A percentile compares a stretch with the other conserved stretches of the same genome.
Conservation (phyloP, 1,284 basidiomycete genomes). For the Termitomyces sp. region DNA sequence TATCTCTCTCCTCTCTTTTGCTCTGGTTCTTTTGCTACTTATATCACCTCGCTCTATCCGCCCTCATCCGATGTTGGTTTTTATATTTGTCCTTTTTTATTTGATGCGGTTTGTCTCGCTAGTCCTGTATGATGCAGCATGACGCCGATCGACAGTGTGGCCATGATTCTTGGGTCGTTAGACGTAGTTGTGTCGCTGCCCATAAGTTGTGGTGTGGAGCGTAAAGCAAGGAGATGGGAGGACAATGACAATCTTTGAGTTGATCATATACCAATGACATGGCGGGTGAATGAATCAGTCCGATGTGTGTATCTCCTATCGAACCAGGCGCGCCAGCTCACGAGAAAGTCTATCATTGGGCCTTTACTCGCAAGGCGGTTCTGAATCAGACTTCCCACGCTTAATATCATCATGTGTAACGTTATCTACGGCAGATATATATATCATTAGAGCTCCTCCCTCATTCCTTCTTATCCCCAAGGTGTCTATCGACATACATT, state of each 20-base stretch:
- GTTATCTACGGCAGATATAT: no score
- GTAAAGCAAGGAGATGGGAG: neutral
- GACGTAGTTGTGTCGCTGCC: neutral
- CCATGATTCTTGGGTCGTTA: conserved; percentile 1
- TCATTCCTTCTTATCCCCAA: no score
- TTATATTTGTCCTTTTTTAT: conserved; percentile 20
- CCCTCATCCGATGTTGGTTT: conserved; percentile 15
- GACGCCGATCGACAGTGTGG: conserved; percentile 1
- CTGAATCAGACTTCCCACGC: no score
- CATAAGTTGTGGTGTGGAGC: neutral
- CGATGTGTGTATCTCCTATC: neutral
- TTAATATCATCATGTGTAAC: no score
- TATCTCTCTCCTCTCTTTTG: neutral
- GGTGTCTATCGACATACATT: no score
- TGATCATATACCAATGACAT: neutral
- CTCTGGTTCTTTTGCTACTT: conserved; percentile 10
- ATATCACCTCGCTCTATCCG: conserved; percentile 5
- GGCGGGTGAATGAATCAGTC: neutral
- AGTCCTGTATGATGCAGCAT: conserved; percentile 18
- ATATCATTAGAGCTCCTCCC: no score
- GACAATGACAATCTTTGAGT: neutral
- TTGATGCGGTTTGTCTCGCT: conserved; percentile 17
- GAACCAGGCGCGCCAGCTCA: neutral
- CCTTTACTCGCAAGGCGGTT: no score
- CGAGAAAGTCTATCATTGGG: no score